These are phyloP conservation scores for Iodosphaeria phyllophila DNA, from an alignment of 2,329 filamentous ascomycete species.

Conservation along the genomic window DNA sequence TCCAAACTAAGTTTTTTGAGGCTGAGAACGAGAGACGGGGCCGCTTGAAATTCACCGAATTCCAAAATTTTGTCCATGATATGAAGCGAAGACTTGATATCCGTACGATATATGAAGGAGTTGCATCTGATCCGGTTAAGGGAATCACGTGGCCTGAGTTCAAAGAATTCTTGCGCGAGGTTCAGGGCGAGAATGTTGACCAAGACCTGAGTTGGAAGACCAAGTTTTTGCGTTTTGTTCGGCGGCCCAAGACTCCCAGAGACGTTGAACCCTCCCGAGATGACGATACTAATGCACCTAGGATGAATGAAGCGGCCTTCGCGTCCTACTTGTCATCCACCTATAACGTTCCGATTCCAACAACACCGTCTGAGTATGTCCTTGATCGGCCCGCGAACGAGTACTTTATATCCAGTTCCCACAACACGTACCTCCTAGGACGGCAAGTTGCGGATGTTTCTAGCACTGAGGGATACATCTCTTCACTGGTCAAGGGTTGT, in stretches of 20 bases:
- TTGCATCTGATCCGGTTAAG: constrained; percentile 35
- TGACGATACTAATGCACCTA: constrained; percentile 24
- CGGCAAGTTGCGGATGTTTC: constrained; percentile 79
- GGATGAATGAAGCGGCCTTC: constrained; percentile 65
- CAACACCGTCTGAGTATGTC: constrained; percentile 37
- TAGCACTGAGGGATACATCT: constrained; percentile 89
- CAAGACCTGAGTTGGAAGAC: constrained; percentile 50
- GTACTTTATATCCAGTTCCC: constrained; percentile 95
- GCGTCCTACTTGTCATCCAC: constrained; percentile 59
- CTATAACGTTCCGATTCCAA: constrained; percentile 48
- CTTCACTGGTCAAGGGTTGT: constrained; percentile 71
- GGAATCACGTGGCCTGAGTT: constrained; percentile 61
- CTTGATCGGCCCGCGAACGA: constrained; percentile 82
- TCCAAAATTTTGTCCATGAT: constrained; percentile 63
- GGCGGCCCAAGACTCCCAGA: constrained; percentile 34
- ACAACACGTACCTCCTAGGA: constrained; percentile 92
- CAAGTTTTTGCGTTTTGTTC: constrained; percentile 52
- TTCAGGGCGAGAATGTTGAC: constrained; percentile 61
- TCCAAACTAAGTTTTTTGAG: constrained; percentile 55
- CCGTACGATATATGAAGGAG: constrained; percentile 47
- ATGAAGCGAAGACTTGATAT: constrained; percentile 78
- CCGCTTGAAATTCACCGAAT: constrained; percentile 60
- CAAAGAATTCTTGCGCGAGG: constrained; percentile 49
- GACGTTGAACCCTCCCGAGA: constrained; percentile 24
- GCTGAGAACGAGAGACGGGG: constrained; percentile 48